Base-by-base conservation (phyloP, 225 moss, liverwort and hornwort genomes). In the Straminergon stramineum region DNA sequence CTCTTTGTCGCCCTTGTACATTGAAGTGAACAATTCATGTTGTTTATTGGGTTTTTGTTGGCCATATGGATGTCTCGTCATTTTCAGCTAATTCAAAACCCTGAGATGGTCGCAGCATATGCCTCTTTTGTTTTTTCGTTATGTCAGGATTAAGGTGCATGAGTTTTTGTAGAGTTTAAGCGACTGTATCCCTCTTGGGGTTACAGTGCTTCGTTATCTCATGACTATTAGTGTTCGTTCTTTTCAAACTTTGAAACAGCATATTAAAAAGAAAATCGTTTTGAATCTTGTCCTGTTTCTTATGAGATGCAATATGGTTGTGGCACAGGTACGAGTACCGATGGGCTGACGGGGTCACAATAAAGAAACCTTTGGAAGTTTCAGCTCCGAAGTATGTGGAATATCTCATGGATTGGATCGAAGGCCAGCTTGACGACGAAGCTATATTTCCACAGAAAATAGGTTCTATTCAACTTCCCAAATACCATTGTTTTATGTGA, bases 371-470 rank as follows among this genome's bases (percentile, higher is more conserved):
- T 79, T 84, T 99, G 92, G 99, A 99, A 85, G 99, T 99, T 62
- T 97, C 99, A 45, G 99, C 99, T 74, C 97, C 99, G 13, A 99
- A 96, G 82, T 99, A 99, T 91, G 97, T 99, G 88, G 99, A 99
- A 61, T 99, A 99, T 89, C 91, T 99, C 51, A 99, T 99, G 99
- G 99, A 99, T 88, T 99, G 99, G 99, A 99, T 99, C 79, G 99
- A 99, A 92, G 95, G 99, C 79, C 99, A 99, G 92, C 97, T 99
- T 84, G 99, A 99, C 87, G 94, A 96, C 43, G 99, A 97, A 90
- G 96, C 97, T 66, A 99, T 99, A 83, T 99, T 96, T 88, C 99
- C 99, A 68, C 99, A 99, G 79, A 99, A 97, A 93, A 96, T 99
- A 89, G 99, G 97, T 97, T 65, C 78, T 55, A 32, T 65, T 84